Evolutionary conservation across 768 basidiomycete genomes (phyloP).

Genomic region (Rhodotorula diobovata): DNA sequence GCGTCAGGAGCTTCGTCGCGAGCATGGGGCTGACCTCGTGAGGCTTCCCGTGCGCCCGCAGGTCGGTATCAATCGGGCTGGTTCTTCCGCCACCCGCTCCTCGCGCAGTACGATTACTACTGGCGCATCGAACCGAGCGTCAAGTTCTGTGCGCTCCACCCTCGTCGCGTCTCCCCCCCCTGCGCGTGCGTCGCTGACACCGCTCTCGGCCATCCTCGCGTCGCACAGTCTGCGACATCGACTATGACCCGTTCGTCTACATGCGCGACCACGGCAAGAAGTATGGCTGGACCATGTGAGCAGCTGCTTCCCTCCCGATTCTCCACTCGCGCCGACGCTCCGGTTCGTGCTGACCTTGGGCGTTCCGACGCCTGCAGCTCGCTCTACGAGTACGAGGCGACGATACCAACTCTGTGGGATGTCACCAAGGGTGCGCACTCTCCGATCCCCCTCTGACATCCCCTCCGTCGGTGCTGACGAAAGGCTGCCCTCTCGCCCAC

Average conservation of each 20-base stretch:
- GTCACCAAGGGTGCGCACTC: conserved; percentile 56
- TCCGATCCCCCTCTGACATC: conserved; percentile 40
- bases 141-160: conserved; percentile 66
- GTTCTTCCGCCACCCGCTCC: conserved; percentile 73
- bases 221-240: conserved; percentile 21
- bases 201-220: not conserved
- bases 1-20: not conserved
- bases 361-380: not conserved
- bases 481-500: too few relatives aligned
- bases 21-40: not conserved
- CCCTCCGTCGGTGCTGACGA: too few relatives aligned
- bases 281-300: conserved; percentile 62
- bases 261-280: conserved; percentile 78
- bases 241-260: conserved; percentile 68
- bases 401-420: conserved; percentile 76
- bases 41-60: not conserved
- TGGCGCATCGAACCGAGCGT: conserved; percentile 86
- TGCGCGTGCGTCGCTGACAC: too few relatives aligned
- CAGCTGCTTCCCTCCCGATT: not conserved
- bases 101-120: conserved; percentile 72
- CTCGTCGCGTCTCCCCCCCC: conserved; percentile 4
- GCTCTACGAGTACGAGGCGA: conserved; percentile 57
- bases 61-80: conserved; percentile 61
- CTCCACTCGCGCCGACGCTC: conserved; percentile 31
- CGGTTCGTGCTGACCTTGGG: conserved; percentile 47